Percentiles rank a stretch among this genome's conserved stretches.
Evolutionary conservation across 352 stramenopile genomes (phyloP).

Genomic region (Phytopythium montanum): DNA sequence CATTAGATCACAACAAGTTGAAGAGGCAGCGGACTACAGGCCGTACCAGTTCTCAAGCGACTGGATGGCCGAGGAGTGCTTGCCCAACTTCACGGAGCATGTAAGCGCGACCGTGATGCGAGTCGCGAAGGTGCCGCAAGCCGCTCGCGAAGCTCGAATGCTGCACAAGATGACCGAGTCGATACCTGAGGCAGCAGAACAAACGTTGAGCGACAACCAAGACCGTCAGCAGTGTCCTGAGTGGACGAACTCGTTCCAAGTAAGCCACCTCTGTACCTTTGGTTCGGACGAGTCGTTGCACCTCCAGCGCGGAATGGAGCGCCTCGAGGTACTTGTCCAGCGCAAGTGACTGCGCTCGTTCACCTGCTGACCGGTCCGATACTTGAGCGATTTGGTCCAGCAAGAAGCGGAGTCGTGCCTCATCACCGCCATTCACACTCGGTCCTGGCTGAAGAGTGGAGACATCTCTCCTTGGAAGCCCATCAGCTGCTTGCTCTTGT

Average conservation of each 20-base stretch:
- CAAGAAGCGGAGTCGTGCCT: slow-evolving; percentile 28
- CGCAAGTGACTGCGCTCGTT: slow-evolving; percentile 28
- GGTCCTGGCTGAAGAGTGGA: not conserved
- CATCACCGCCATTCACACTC: slow-evolving; percentile 2
- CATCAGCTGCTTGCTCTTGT: not conserved
- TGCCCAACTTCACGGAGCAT: slow-evolving; percentile 18
- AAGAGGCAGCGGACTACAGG: not conserved
- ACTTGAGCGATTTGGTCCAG: slow-evolving; percentile 35
- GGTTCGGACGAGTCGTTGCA: slow-evolving; percentile 22
- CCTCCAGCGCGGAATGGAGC: slow-evolving; percentile 40
- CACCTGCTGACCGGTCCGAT: slow-evolving; percentile 22
- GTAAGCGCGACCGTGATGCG: slow-evolving; percentile 18
- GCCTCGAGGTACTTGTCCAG: slow-evolving; percentile 34
- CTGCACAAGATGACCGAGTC: slow-evolving; percentile 18
- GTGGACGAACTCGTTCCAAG: not conserved
- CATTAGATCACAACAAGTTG: not conserved
- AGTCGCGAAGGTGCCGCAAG: slow-evolving; percentile 18
- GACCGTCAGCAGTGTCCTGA: not conserved
- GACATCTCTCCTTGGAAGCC: not conserved
- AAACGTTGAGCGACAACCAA: slow-evolving; percentile 5
- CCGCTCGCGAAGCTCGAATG: slow-evolving; percentile 13
- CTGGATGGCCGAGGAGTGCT: slow-evolving; percentile 10
- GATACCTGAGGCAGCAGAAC: slow-evolving; percentile 15
- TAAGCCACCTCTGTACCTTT: slow-evolving; percentile 14
- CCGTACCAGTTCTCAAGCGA: slow-evolving; percentile 24